Conservation (phyloP, 306 rosid genomes). For the Trifolium repens region DNA sequence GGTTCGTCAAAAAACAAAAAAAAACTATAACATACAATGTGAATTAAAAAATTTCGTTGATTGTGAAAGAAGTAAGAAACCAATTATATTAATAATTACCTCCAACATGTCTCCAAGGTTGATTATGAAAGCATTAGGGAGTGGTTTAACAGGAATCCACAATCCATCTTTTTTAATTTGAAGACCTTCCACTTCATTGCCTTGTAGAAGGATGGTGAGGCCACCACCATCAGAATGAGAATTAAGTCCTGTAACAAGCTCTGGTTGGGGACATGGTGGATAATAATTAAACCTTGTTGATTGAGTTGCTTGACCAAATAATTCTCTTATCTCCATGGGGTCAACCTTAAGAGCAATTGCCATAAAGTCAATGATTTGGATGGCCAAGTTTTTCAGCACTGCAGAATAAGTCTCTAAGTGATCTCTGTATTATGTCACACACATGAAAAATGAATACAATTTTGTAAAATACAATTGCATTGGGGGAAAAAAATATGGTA, state of each 20-base stretch:
- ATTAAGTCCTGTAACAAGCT: conserved; percentile 36
- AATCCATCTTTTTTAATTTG: conserved; percentile 34
- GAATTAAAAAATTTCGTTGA: too few species aligned
- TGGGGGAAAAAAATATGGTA: too few species aligned
- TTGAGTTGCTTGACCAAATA: conserved; percentile 35
- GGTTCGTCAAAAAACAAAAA: too few species aligned
- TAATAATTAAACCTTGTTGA: conserved; percentile 46
- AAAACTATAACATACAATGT: too few species aligned
- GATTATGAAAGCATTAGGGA: conserved; percentile 28
- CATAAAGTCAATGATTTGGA: conserved; percentile 32
- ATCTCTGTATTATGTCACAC: conserved; percentile 2
- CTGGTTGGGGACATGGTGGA: conserved; percentile 51
- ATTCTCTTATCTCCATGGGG: conserved; percentile 20
- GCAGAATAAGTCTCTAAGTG: conserved; percentile 25
- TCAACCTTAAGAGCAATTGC: conserved; percentile 36
- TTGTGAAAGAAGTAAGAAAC: background rate
- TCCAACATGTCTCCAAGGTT: conserved; percentile 50
- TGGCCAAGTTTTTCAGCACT: conserved; percentile 11
- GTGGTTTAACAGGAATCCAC: conserved; percentile 37
- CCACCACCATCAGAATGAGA: conserved; percentile 44
- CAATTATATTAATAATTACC: conserved; percentile 24
- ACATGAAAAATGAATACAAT: background rate
- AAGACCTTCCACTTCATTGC: conserved; percentile 39
- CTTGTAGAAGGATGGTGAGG: conserved; percentile 40
- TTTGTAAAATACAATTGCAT: background rate